These are phyloP conservation scores for Teunomyces aglyptinius DNA, from an alignment of 805 yeast species.

Conservation along the genomic window DNA sequence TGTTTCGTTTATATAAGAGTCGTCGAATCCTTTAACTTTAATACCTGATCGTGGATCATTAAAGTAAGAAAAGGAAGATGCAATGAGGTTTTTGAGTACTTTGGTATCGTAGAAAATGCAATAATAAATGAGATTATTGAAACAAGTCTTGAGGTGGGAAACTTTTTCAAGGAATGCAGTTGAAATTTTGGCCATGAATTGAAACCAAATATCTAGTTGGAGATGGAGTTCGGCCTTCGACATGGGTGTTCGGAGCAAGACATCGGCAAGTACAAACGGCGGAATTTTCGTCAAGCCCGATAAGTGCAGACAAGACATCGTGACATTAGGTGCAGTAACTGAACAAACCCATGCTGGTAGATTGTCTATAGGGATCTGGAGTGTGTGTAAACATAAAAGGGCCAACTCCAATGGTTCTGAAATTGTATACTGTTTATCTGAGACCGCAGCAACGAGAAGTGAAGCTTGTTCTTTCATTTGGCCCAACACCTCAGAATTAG, in stretches of 20 bases:
- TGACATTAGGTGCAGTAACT: slow-evolving; percentile 27
- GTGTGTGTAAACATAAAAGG: background rate
- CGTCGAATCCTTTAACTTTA: slow-evolving; percentile 15
- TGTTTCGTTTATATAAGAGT: slow-evolving; percentile 17
- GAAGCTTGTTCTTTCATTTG: background rate
- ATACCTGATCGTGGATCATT: slow-evolving; percentile 20
- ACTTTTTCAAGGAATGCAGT: slow-evolving; percentile 18
- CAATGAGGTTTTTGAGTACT: slow-evolving; percentile 18
- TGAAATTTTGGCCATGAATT: slow-evolving; percentile 23
- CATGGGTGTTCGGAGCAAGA: slow-evolving; percentile 37
- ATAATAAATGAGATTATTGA: slow-evolving; percentile 30
- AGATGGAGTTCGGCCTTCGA: slow-evolving; percentile 28
- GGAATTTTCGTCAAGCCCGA: slow-evolving; percentile 33
- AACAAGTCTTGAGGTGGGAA: slow-evolving; percentile 16
- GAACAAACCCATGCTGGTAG: slow-evolving; percentile 31
- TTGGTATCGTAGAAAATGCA: slow-evolving; percentile 23
- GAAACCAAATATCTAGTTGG: slow-evolving; percentile 37
- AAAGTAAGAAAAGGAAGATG: slow-evolving; percentile 16
- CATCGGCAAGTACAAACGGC: slow-evolving; percentile 35
- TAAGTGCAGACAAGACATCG: slow-evolving; percentile 32
- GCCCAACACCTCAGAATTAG: background rate
- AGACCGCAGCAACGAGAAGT: background rate
- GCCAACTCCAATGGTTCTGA: slow-evolving; percentile 1
- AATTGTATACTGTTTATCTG: background rate
- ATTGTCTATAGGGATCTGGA: background rate